These are phyloP conservation scores for Limonium bicolor DNA, from an alignment of 148 eudicot species.

Conservation along the genomic window DNA sequence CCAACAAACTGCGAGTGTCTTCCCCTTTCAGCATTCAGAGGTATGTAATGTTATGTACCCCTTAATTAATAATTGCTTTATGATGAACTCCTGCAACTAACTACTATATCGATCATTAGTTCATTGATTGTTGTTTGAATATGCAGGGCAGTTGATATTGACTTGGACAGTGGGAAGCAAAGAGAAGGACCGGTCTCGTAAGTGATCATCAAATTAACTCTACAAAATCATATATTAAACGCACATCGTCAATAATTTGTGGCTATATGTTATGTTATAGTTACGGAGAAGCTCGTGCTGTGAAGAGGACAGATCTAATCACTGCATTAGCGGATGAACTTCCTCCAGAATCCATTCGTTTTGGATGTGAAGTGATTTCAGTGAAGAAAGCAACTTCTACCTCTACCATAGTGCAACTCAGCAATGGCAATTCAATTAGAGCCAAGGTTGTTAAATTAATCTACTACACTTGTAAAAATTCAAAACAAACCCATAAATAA, in stretches of 20 bases:
- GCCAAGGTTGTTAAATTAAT: constrained; percentile 22
- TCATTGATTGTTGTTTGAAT: not conserved
- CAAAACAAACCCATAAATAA: not conserved
- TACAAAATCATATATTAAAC: not conserved
- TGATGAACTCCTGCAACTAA: not conserved
- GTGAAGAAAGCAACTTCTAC: constrained; percentile 14
- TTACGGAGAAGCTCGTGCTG: constrained; percentile 23
- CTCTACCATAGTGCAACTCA: constrained; percentile 20
- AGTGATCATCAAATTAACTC: not conserved
- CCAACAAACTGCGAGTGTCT: constrained; percentile 16
- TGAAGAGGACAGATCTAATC: constrained; percentile 32
- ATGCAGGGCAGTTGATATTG: not conserved
- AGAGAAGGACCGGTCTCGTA: not conserved
- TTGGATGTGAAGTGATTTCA: constrained; percentile 25
- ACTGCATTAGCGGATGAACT: constrained; percentile 29
- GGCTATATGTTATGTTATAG: not conserved
- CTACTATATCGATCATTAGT: not conserved
- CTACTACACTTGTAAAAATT: not conserved
- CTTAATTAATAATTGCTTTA: not conserved
- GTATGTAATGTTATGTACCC: constrained; percentile 5
- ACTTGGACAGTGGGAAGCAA: not conserved
- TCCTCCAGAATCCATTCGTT: constrained; percentile 25
- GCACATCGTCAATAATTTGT: not conserved
- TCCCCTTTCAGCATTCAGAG: constrained; percentile 12
- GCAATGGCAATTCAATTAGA: constrained; percentile 18